Base-by-base conservation (phyloP, 164 flowering plant genomes). In the Vitis vinifera region DNA sequence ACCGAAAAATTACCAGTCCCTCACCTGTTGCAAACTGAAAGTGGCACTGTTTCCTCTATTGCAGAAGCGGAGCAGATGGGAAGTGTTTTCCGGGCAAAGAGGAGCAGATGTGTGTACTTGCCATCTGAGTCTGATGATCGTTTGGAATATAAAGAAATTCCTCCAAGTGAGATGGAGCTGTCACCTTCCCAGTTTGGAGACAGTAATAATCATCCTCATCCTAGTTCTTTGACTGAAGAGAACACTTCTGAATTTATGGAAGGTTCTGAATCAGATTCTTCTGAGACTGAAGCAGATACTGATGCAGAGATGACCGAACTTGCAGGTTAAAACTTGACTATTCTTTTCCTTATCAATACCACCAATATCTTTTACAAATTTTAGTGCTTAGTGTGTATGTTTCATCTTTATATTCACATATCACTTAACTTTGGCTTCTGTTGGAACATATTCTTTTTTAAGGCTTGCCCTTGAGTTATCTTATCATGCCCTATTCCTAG, bases 191-290 rank as follows among this genome's bases (percentile, higher is more conserved):
- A 70, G 27, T 44, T 65, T 71, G 81, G 59, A 56, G 72, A 58
- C 15, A 76, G 71, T 58, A 72, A 67, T 56, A 29, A 51, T 59
- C 59, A 13, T 76, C 55, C 71, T 48, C 73, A 59, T 66, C 76
- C 73, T 66, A 77, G 69, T 75, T 69, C 83, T 27, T 71, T 75
- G 60, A 63, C 64, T 30, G 89, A 85, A 75, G 89, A 82, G 50
- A 71, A 69, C 68, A 63, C 79, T 66, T 81, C 83, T 68, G 91
- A 81, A 58, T 81, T 80, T 68, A 79, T 80, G 37, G 88, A 88
- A 67, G 89, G 81, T 62, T 78, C 70, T 62, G 89, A 82, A 72
- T 88, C 98, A 55, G 97, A 85, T 79, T 85, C 84, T 69, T 89
- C 92, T 55, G 87, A 75, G 73, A 81, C 84, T 65, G 91, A 87